These are phyloP conservation scores for Lunularia cruciata DNA, from an alignment of 225 moss, liverwort and hornwort genomes.

Conservation along the genomic window DNA sequence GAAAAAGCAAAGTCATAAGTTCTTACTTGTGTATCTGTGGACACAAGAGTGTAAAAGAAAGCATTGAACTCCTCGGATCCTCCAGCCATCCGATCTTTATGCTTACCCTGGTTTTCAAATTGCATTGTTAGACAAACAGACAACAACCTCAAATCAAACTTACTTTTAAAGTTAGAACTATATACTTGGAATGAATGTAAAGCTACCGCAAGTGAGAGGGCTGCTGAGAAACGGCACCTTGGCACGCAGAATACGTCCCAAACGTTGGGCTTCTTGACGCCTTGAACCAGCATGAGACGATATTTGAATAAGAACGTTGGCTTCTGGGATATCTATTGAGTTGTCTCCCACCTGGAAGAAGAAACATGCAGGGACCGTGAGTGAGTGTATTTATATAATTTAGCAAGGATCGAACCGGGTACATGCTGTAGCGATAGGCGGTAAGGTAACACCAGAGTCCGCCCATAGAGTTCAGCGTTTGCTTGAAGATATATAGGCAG, in stretches of 20 bases:
- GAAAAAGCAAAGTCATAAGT: no score
- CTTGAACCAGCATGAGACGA: slow-evolving; percentile 98
- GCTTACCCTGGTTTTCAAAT: slow-evolving; percentile 59
- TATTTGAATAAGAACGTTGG: slow-evolving; percentile 96
- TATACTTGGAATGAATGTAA: no score
- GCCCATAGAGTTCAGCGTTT: no score
- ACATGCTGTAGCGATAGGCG: no score
- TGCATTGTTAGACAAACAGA: not conserved
- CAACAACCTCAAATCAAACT: not conserved
- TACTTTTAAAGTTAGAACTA: not conserved
- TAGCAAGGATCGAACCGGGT: no score
- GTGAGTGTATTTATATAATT: no score
- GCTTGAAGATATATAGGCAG: no score
- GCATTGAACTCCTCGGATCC: slow-evolving; percentile 97
- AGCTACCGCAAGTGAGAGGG: not conserved
- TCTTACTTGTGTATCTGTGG: slow-evolving; percentile 86
- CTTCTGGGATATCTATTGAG: slow-evolving; percentile 97
- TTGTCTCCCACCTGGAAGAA: slow-evolving; percentile 88
- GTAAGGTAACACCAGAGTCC: no score
- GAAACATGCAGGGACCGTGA: no score
- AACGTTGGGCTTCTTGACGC: slow-evolving; percentile 95
- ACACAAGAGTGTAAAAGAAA: slow-evolving; percentile 93
- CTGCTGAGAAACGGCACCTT: slow-evolving; percentile 48
- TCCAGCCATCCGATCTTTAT: slow-evolving; percentile 83
- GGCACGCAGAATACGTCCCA: slow-evolving; percentile 95